Evolutionary conservation across 202 grass and related monocot genomes (phyloP), one percentile per base, ranked within the genome.

Genomic region (Carex arenaria): DNA sequence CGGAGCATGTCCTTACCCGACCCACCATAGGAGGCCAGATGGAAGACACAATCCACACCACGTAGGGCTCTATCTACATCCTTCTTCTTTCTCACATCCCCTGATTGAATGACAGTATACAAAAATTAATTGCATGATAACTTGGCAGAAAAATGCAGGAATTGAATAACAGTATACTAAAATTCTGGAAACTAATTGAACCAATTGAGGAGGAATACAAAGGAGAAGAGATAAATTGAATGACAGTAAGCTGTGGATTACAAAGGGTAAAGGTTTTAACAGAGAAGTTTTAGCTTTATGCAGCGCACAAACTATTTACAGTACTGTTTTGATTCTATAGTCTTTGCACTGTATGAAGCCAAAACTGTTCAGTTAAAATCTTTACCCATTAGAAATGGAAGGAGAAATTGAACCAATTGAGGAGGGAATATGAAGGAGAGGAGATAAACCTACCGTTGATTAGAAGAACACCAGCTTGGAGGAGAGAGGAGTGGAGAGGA

Each of bases 1-100:
- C 85, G 87, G 17, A 89, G 83, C 87, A 86, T 86, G 38, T 85
- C 78, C 67, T 89, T 89, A 72, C 87, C 87, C 0, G 87, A 89
- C 36, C 52, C 67, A 3, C 87, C 87, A 79, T 79, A 89, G 13
- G 87, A 82, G 57, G 84, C 84, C 20, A 89, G 62, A 49, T 89
- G 87, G 18, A 89, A 89, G 36, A 89, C 87, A 42, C 87, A 89
- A 65, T 89, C 61, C 2, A 22, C 87, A 45, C 84, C 84, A 14
- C 61, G 61, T 30, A 89, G 56, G 2, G 84, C 87, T 52, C 69
- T 85, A 55, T 83, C 78, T n/a, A 89, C 78, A 83, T 89, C 87
- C 63, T 86, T 85, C 42, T 51, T 86, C 18, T 57, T 80, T 82
- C 67, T 79, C 51, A 89, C 84, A 54, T 89, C 87, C 28, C 87